Conservation (phyloP, 305 asterid genomes). For the Andrographis paniculata region DNA sequence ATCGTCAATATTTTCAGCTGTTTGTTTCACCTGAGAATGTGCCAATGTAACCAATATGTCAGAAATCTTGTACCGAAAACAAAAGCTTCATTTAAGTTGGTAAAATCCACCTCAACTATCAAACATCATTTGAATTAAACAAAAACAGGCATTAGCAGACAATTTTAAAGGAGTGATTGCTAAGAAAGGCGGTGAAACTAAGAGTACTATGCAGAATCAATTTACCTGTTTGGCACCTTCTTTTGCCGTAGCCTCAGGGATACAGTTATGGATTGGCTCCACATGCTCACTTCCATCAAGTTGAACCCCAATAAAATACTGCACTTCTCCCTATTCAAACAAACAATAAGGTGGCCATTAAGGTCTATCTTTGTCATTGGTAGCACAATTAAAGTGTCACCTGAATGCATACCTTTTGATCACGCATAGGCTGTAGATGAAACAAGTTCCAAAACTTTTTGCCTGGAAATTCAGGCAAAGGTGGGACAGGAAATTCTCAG, state of each 20-base stretch:
- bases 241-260: conserved; percentile 74
- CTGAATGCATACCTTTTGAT: conserved; percentile 61
- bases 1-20: conserved; percentile 82
- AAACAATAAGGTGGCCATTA: conserved; percentile 10
- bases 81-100: too few relatives aligned
- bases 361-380: neutral
- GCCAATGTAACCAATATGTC: conserved; percentile 5
- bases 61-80: too few relatives aligned
- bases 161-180: neutral
- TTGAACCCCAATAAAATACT: conserved; percentile 95
- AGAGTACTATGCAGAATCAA: neutral
- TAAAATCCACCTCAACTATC: too few relatives aligned
- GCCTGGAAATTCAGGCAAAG: conserved; percentile 37
- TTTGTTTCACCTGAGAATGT: conserved; percentile 70
- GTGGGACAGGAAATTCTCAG: neutral
- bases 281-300: conserved; percentile 95
- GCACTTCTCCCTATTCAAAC: conserved; percentile 84
- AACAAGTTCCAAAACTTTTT: conserved; percentile 97
- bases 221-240: conserved; percentile 66
- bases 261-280: conserved; percentile 84
- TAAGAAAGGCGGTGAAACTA: neutral
- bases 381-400: neutral
- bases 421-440: conserved; percentile 99
- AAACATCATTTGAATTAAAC: too few relatives aligned
- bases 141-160: too few relatives aligned